These are phyloP conservation scores for Fusarium sp. DNA, from an alignment of 2,329 filamentous ascomycete species.

Conservation along the genomic window DNA sequence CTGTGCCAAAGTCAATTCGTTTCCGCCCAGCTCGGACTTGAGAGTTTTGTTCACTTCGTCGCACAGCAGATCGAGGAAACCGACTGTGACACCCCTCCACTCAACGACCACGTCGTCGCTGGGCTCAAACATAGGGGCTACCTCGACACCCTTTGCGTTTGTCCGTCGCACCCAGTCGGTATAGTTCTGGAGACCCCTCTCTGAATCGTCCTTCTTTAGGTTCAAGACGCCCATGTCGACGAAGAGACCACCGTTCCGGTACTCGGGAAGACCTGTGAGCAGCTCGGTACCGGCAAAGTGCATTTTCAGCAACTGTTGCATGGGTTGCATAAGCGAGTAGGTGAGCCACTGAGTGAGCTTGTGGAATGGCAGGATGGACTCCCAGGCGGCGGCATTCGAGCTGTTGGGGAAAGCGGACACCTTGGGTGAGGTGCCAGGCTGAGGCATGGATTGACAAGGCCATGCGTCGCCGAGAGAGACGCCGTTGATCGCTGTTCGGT, in stretches of 20 bases:
- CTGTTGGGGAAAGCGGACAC: slow-evolving; percentile 43
- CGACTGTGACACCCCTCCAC: slow-evolving; percentile 72
- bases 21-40: slow-evolving; percentile 70
- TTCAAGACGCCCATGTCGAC: slow-evolving; percentile 85
- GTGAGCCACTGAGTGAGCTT: slow-evolving; percentile 95
- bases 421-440: slow-evolving; percentile 57
- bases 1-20: slow-evolving; percentile 83
- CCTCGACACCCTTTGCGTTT: slow-evolving; percentile 69
- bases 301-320: slow-evolving; percentile 82
- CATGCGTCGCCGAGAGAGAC: slow-evolving; percentile 92
- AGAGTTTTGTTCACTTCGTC: slow-evolving; percentile 50
- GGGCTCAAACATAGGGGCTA: slow-evolving; percentile 68
- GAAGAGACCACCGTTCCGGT: slow-evolving; percentile 89
- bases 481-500: slow-evolving; percentile 87
- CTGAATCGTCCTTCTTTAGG: slow-evolving; percentile 75
- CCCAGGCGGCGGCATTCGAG: slow-evolving; percentile 62
- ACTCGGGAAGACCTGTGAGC: slow-evolving; percentile 89
- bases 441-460: slow-evolving; percentile 86
- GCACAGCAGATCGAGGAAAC: slow-evolving; percentile 66
- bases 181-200: slow-evolving; percentile 74
- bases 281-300: slow-evolving; percentile 84
- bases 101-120: slow-evolving; percentile 72
- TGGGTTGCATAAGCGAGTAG: slow-evolving; percentile 92
- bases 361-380: slow-evolving; percentile 89
- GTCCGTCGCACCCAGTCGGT: slow-evolving; percentile 76